phyloP scores from a whole-genome alignment of 73 alveolate species.

The Tetrahymena malaccensis region DNA sequence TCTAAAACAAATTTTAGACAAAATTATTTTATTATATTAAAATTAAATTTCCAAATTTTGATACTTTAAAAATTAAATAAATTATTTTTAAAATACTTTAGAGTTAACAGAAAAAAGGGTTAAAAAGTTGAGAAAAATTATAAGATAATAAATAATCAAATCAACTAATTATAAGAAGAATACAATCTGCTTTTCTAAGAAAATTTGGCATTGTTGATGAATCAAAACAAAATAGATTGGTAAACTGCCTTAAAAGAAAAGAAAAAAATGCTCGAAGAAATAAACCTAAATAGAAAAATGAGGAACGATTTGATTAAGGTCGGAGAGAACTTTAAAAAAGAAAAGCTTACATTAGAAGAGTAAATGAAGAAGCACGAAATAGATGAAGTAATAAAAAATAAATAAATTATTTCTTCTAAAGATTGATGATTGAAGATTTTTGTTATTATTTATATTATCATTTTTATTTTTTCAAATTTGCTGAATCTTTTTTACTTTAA shows the following conservation, averaged over 20 bases:
- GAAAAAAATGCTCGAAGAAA: not conserved
- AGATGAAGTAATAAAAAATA: not conserved
- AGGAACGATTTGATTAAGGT: not conserved
- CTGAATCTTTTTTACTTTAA: not conserved
- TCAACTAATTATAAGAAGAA: not conserved
- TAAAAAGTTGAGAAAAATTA: not conserved
- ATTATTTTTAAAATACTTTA: not conserved
- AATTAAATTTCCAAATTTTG: not conserved
- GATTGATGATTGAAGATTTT: too few relatives aligned
- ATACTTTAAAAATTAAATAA: too few relatives aligned
- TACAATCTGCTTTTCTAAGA: not conserved
- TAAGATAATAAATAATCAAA: not conserved
- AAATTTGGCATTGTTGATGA: not conserved
- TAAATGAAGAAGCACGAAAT: not conserved
- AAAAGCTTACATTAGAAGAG: not conserved
- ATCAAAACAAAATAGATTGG: not conserved
- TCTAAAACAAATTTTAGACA: too few relatives aligned
- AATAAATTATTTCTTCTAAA: too few relatives aligned
- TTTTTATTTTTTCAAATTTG: not conserved
- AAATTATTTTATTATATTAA: too few relatives aligned
- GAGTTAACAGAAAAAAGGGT: not conserved
- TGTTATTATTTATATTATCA: too few relatives aligned
- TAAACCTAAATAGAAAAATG: not conserved
- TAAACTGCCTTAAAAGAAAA: not conserved
- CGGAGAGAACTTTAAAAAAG: not conserved